These are phyloP conservation scores for Barnettozyma vustinii DNA, from an alignment of 805 yeast species.

Conservation along the genomic window DNA sequence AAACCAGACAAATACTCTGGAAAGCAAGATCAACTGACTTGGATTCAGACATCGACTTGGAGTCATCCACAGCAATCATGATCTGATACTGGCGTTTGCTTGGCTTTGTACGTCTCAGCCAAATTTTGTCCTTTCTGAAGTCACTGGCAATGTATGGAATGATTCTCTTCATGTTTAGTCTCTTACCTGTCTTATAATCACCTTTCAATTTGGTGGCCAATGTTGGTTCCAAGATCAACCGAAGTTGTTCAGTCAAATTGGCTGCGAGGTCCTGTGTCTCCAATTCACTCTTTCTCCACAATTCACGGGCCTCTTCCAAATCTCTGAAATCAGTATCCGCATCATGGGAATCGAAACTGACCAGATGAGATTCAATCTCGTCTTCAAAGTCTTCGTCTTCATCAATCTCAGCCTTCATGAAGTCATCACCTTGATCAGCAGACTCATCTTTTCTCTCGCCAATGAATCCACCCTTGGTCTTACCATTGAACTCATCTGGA, in stretches of 20 bases:
- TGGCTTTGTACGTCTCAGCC: constrained; percentile 97
- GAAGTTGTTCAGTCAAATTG: constrained; percentile 83
- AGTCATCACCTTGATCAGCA: constrained; percentile 30
- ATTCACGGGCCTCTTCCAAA: constrained; percentile 60
- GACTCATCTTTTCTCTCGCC: constrained; percentile 37
- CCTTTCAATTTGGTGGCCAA: constrained; percentile 92
- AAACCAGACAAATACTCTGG: constrained; percentile 88
- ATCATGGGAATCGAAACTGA: constrained; percentile 21
- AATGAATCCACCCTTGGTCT: constrained; percentile 44
- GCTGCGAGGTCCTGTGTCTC: constrained; percentile 87
- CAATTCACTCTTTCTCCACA: constrained; percentile 81
- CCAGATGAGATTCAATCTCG: constrained; percentile 18
- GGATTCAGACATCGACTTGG: constrained; percentile 95
- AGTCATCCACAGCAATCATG: constrained; percentile 96
- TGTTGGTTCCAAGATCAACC: constrained; percentile 93
- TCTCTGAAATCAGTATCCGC: constrained; percentile 37
- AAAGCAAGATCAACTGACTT: constrained; percentile 86
- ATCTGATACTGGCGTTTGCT: constrained; percentile 95
- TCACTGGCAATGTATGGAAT: constrained; percentile 97
- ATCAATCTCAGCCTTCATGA: constrained; percentile 25
- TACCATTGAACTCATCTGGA: constrained; percentile 44
- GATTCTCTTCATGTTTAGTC: constrained; percentile 94
- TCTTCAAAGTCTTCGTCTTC: constrained; percentile 26
- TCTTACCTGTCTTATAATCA: constrained; percentile 94
- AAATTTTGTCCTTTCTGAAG: constrained; percentile 94